Percentiles rank a stretch among this genome's conserved stretches.
phyloP scores from a whole-genome alignment of 148 eudicot genomes.

The Rhododendron simsii region DNA sequence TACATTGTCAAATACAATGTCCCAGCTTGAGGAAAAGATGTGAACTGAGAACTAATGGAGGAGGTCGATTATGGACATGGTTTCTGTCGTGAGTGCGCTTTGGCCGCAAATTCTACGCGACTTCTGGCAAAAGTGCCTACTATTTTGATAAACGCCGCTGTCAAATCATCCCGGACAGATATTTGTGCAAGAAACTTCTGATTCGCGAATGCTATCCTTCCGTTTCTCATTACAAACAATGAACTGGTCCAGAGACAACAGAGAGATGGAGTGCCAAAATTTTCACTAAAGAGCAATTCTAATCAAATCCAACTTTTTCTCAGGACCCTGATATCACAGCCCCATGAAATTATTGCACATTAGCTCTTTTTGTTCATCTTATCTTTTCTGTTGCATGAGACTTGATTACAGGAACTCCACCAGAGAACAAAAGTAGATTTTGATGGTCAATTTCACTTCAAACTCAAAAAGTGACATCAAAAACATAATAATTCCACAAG shows the following conservation, averaged over 20 bases:
- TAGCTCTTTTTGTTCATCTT: background rate
- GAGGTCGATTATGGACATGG: background rate
- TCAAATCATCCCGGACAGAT: background rate
- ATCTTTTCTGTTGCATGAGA: background rate
- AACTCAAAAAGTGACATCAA: background rate
- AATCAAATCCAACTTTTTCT: background rate
- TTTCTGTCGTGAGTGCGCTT: background rate
- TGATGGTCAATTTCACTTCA: background rate
- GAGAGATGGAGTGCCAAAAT: background rate
- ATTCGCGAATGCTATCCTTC: background rate
- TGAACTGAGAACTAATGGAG: background rate
- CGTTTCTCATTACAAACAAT: background rate
- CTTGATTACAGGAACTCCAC: slow-evolving; percentile 12
- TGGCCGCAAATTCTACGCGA: background rate
- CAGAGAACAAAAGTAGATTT: background rate
- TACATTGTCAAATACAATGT: background rate
- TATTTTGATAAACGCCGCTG: background rate
- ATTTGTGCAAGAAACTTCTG: background rate
- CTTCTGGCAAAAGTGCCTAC: background rate
- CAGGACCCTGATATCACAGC: background rate
- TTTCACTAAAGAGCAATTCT: background rate
- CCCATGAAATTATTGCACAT: background rate
- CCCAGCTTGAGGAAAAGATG: background rate
- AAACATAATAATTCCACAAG: slow-evolving; percentile 6
- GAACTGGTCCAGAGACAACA: background rate